Base-by-base conservation (phyloP, 805 yeast genomes). In the Yarrowia sp. region DNA sequence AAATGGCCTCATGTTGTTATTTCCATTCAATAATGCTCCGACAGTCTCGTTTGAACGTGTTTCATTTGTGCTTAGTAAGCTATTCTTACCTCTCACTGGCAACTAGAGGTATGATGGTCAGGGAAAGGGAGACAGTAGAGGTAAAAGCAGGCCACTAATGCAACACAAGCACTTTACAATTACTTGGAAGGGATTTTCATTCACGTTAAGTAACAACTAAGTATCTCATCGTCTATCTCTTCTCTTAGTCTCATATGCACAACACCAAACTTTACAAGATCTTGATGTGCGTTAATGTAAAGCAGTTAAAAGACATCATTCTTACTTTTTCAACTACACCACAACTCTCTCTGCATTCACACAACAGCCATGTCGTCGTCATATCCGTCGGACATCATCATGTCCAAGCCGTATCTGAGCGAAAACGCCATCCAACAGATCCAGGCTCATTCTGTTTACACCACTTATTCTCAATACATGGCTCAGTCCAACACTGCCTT, bases 401-500 rank as follows among this genome's bases (percentile, higher is more conserved):
- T 61, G 66, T 46, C 66, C n/a, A 46, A 47, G 55, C 66, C 66
- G 20, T 61, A 61, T 20, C 44, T 61, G 20, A 61, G 46, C 49
- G 66, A 61, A 20, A 47, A 46, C 66, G 66, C 66, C 38, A 47
- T 61, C 15, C 53, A 61, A n/a, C 55, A 46, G 44, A 20, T 61
- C 38, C 66, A 61, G 38, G 66, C 66, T 6, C 66, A 61, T 10
- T 61, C 66, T 1, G 36, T 47, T 14, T 47, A 46, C 44, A 20
- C 66, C 8, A 46, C 66, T 7, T 46, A 61, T 15, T 61, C 66
- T 3, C 66, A 46, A 33, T 61, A 61, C 66, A 61, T 61, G 66
- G 36, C 66, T 3, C 53, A 61, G 14, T 14, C 55, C 36, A 46
- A 61, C 34, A 36, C n/a, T 9, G 66, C 49, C 14, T 46, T 46